phyloP scores from a whole-genome alignment of 306 rosid species.

The Lathyrus oleraceus region DNA sequence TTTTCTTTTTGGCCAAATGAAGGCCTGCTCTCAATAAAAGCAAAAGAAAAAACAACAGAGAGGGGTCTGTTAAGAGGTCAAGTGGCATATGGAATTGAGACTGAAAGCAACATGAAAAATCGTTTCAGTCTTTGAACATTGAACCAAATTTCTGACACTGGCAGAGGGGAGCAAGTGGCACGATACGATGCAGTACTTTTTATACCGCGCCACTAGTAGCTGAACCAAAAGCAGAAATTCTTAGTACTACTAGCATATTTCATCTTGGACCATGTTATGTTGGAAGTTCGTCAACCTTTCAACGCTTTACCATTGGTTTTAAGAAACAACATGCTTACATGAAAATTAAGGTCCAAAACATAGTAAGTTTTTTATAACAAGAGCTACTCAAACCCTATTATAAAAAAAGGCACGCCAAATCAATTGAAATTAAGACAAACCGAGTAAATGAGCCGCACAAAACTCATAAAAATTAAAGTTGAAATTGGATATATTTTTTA shows the following conservation, averaged over 20 bases:
- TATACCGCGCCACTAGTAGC: slow-evolving; percentile 19
- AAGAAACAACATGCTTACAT: no score
- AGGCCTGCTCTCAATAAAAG: slow-evolving; percentile 35
- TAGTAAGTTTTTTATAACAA: no score
- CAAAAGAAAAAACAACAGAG: slow-evolving; percentile 19
- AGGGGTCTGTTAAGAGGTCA: slow-evolving; percentile 33
- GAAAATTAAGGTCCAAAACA: no score
- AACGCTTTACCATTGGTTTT: no score
- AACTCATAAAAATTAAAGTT: no score
- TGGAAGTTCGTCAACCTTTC: not conserved
- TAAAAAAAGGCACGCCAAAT: no score
- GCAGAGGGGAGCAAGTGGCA: slow-evolving; percentile 37
- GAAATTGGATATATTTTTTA: no score
- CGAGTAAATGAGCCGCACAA: no score
- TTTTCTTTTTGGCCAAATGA: slow-evolving; percentile 27
- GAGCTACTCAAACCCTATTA: no score
- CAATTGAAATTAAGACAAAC: no score
- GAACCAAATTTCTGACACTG: slow-evolving; percentile 36
- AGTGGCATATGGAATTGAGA: slow-evolving; percentile 37
- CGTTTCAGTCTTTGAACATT: slow-evolving; percentile 35
- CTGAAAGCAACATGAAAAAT: slow-evolving; percentile 30
- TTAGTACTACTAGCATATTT: not conserved
- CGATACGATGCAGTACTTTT: slow-evolving; percentile 13
- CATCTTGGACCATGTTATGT: slow-evolving; percentile 29
- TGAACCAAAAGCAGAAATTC: slow-evolving; percentile 24